Evolutionary conservation across 805 yeast species (phyloP).

Genomic region (Citeromyces matritensis): DNA sequence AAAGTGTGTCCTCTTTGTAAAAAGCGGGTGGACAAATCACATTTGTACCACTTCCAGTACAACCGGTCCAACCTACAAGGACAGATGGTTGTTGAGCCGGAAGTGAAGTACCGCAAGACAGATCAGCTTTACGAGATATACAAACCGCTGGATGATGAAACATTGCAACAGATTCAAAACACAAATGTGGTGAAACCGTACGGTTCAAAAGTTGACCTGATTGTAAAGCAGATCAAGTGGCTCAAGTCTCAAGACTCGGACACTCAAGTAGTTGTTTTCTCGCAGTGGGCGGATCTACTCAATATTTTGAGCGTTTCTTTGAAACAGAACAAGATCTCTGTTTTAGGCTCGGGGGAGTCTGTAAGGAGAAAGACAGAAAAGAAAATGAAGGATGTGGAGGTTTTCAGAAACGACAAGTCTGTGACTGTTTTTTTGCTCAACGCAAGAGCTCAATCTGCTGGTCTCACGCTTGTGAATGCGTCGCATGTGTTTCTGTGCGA

Average conservation of each 20-base stretch:
- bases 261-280: constrained; percentile 75
- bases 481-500: constrained; percentile 87
- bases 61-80: constrained; percentile 36
- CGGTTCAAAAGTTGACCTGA: constrained; percentile 81
- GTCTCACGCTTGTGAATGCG: constrained; percentile 83
- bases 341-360: constrained; percentile 31
- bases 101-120: constrained; percentile 5
- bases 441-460: constrained; percentile 81
- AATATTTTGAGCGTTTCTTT: constrained; percentile 54
- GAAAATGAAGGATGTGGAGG: constrained; percentile 25
- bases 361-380: constrained; percentile 15
- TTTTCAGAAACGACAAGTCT: constrained; percentile 41
- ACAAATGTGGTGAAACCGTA: constrained; percentile 31
- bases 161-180: constrained; percentile 28
- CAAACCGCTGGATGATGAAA: constrained; percentile 23
- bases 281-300: constrained; percentile 78
- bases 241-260: constrained; percentile 37
- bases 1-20: constrained; percentile 77
- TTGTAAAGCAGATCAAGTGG: constrained; percentile 57
- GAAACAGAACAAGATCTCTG: constrained; percentile 35
- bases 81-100: constrained; percentile 19
- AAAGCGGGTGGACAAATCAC: constrained; percentile 24
- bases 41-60: constrained; percentile 58
- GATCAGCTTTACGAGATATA: constrained; percentile 25
- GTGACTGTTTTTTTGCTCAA: constrained; percentile 79